Conservation (phyloP, 2,329 filamentous ascomycete species). For the Penicillium paneum region DNA sequence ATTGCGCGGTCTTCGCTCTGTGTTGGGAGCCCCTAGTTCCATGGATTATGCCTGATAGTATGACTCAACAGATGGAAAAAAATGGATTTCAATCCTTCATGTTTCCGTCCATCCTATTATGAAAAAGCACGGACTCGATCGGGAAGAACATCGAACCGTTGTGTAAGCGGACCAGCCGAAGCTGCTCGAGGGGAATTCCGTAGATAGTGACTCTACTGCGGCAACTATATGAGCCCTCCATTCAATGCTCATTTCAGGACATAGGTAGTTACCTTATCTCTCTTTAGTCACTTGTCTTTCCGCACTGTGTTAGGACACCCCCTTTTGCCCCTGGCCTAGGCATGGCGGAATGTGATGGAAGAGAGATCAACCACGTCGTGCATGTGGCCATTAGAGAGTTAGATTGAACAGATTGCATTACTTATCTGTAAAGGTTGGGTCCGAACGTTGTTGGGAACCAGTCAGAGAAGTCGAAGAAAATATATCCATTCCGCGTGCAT, state of each 20-base stretch:
- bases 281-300: not conserved
- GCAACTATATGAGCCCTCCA: not conserved
- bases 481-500: conserved; percentile 1
- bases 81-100: not conserved
- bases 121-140: conserved; percentile 4
- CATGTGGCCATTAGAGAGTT: conserved; percentile 11
- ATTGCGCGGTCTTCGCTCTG: conserved; percentile 13
- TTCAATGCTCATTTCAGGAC: not conserved
- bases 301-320: conserved; percentile 6
- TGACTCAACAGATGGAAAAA: not conserved
- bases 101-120: not conserved
- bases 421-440: conserved; percentile 4
- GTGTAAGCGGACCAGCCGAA: not conserved
- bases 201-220: not conserved
- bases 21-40: not conserved
- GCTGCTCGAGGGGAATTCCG: not conserved
- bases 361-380: conserved; percentile 22
- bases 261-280: not conserved
- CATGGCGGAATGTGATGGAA: conserved; percentile 11
- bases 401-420: conserved; percentile 6
- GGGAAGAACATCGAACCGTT: not conserved
- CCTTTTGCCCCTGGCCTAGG: conserved; percentile 9
- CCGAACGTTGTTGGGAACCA: conserved; percentile 1
- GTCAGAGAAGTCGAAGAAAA: not conserved
- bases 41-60: not conserved